Conservation (phyloP, 1,139 yeast genomes). For the Scheffersomyces cryptocercus region DNA sequence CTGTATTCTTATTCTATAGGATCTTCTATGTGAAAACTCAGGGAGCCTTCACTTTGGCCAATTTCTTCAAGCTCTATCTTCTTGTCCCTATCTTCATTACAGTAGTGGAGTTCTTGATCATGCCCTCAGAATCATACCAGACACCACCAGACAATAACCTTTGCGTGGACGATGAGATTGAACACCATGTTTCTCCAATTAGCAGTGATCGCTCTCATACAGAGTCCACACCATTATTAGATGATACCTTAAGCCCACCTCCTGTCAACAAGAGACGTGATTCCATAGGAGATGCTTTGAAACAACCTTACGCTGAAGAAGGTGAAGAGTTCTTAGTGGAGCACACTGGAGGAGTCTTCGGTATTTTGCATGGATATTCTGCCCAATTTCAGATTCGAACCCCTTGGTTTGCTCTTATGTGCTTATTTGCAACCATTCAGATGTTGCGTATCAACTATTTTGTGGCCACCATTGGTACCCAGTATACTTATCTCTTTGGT, state of each 20-base stretch:
- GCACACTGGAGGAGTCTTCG: conserved; percentile 43
- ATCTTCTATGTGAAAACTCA: conserved; percentile 26
- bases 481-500: conserved; percentile 40
- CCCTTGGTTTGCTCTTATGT: conserved; percentile 45
- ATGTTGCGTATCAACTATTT: conserved; percentile 49
- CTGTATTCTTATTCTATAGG: conserved; percentile 42
- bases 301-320: conserved; percentile 44
- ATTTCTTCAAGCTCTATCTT: conserved; percentile 38
- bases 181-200: background rate
- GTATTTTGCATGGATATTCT: conserved; percentile 45
- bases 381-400: conserved; percentile 42
- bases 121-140: conserved; percentile 44
- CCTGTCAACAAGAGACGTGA: conserved; percentile 30
- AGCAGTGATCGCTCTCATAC: conserved; percentile 4
- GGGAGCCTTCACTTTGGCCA: conserved; percentile 31
- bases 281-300: conserved; percentile 48
- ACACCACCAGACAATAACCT: conserved; percentile 31
- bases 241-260: conserved; percentile 8
- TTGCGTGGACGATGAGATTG: conserved; percentile 24
- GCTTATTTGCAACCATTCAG: conserved; percentile 40
- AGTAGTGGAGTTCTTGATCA: conserved; percentile 37
- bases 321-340: conserved; percentile 37
- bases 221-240: conserved; percentile 24
- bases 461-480: conserved; percentile 48
- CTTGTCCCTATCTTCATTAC: conserved; percentile 43